These are phyloP conservation scores for Colletotrichum sp. DNA, from an alignment of 2,329 filamentous ascomycete genomes.

Conservation along the genomic window DNA sequence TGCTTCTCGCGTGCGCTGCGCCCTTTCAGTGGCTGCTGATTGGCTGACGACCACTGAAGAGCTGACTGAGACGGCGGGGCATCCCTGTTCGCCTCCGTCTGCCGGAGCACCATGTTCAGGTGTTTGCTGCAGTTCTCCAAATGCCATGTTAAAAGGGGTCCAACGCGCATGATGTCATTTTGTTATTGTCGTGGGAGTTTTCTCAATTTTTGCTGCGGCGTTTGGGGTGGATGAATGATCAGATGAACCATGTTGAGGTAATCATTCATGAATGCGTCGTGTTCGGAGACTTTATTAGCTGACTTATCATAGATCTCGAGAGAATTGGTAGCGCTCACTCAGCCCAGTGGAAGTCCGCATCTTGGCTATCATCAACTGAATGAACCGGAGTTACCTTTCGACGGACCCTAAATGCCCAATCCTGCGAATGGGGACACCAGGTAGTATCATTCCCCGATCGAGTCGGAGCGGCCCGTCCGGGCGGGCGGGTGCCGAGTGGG, in stretches of 20 bases:
- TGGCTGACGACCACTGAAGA: background rate
- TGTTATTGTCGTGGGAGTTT: no score
- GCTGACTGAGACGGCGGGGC: background rate
- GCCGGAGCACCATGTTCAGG: background rate
- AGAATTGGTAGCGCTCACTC: background rate
- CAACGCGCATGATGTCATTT: background rate
- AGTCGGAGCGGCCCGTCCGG: background rate
- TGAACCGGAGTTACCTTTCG: background rate
- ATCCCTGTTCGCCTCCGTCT: conserved; percentile 11
- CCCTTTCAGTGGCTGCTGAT: background rate
- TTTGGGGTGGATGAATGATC: background rate
- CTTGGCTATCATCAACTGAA: background rate
- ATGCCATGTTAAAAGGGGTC: background rate
- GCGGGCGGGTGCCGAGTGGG: background rate
- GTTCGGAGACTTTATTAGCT: background rate
- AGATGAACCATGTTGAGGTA: background rate
- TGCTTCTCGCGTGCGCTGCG: background rate
- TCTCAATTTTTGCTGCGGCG: background rate
- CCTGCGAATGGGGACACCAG: background rate
- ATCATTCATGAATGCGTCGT: background rate
- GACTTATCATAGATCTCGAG: background rate
- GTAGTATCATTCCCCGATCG: background rate
- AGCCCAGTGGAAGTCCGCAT: background rate
- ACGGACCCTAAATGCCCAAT: background rate
- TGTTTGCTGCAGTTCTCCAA: background rate